Evolutionary conservation across 2,329 filamentous ascomycete species (phyloP).

Genomic region (Aspergillus phoenicis): DNA sequence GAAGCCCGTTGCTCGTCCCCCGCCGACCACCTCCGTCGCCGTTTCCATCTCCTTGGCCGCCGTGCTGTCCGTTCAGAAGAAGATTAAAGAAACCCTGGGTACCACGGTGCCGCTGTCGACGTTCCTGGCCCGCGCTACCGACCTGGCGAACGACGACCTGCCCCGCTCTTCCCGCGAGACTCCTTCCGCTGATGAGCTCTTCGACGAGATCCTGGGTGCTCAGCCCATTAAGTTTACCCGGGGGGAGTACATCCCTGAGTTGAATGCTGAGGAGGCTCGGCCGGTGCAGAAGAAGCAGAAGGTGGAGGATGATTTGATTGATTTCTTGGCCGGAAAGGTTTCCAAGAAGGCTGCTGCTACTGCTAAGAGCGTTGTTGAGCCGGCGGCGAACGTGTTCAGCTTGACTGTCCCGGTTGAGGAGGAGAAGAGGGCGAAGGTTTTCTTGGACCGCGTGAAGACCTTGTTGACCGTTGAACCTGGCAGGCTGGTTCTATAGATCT

Average conservation of each 20-base stretch:
- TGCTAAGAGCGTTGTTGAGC: conserved; percentile 40
- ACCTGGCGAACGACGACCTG: conserved; percentile 84
- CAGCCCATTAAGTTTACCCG: conserved; percentile 47
- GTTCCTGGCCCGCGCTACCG: conserved; percentile 81
- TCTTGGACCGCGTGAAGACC: conserved; percentile 82
- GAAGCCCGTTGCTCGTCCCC: conserved; percentile 30
- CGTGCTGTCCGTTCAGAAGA: conserved; percentile 78
- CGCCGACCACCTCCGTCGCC: conserved; percentile 54
- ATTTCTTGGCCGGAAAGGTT: conserved; percentile 66
- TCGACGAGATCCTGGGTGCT: conserved; percentile 80
- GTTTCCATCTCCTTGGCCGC: conserved; percentile 76
- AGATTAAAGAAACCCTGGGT: conserved; percentile 75
- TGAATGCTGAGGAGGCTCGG: conserved; percentile 52
- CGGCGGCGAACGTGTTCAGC: conserved; percentile 75
- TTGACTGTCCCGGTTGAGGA: conserved; percentile 78
- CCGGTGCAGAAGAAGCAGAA: conserved; percentile 36
- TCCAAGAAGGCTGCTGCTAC: conserved; percentile 33
- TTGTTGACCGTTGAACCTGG: conserved; percentile 81
- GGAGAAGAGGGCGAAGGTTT: conserved; percentile 76
- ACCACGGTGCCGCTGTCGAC: conserved; percentile 81
- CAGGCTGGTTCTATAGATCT: conserved; percentile 61
- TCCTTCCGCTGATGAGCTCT: conserved; percentile 78
- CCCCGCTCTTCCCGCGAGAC: conserved; percentile 66
- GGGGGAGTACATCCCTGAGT: conserved; percentile 72
- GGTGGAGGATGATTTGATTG: conserved; percentile 72